phyloP scores from a whole-genome alignment of 345 rosid genomes.

The Lumnitzera racemosa region DNA sequence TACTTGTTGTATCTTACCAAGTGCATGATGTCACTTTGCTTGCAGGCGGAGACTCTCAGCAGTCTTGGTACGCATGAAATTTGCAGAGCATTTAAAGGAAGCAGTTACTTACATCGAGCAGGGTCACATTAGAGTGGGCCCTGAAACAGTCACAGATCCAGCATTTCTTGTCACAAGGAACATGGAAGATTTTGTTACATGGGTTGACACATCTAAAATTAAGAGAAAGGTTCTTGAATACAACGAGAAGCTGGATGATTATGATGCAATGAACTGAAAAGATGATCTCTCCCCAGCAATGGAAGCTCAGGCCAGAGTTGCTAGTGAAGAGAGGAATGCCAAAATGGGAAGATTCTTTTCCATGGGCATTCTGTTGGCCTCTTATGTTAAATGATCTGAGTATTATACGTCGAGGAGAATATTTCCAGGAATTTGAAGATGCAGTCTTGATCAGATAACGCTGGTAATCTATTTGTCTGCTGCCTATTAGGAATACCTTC shows the following conservation, averaged over 20 bases:
- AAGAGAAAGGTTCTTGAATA: conserved; percentile 74
- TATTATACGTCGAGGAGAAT: no score
- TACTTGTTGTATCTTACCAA: no score
- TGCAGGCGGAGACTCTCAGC: conserved; percentile 77
- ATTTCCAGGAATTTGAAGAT: no score
- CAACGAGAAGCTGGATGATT: conserved; percentile 87
- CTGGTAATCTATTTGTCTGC: no score
- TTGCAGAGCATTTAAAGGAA: conserved; percentile 83
- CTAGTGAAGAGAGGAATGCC: no score
- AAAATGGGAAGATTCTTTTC: no score
- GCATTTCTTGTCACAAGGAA: conserved; percentile 86
- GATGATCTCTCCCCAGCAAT: no score
- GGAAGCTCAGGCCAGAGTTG: no score
- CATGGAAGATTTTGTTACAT: conserved; percentile 89
- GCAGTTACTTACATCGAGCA: conserved; percentile 92
- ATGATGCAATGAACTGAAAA: conserved; percentile 57
- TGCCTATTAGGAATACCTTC: no score
- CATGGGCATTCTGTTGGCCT: no score
- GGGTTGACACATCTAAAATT: conserved; percentile 96
- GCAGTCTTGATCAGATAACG: no score
- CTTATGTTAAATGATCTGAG: no score
- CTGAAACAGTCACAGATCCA: conserved; percentile 77
- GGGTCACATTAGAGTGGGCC: conserved; percentile 92
- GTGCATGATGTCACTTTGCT: not conserved
- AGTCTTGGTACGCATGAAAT: conserved; percentile 57